phyloP scores from a whole-genome alignment of 1,284 basidiomycete genomes.

The Gomphus sp. region DNA sequence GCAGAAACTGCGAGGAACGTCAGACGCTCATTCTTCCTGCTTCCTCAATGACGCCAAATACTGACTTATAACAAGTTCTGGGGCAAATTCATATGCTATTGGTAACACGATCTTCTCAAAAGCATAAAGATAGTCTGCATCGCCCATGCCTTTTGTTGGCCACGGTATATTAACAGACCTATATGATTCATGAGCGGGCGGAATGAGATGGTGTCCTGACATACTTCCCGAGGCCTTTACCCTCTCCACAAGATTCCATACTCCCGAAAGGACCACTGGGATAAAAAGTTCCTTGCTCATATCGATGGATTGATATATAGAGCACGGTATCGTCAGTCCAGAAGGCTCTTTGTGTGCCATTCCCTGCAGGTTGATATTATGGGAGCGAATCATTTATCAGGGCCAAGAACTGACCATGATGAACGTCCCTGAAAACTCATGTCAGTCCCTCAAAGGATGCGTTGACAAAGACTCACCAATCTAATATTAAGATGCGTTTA shows the following conservation, averaged over 20 bases:
- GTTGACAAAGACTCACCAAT: constrained; percentile 64
- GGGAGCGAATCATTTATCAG: constrained; percentile 8
- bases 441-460: constrained; percentile 9
- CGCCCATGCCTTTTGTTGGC: constrained; percentile 82
- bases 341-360: constrained; percentile 95
- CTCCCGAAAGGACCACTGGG: constrained; percentile 87
- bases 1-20: constrained; percentile 67
- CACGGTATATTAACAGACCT: constrained; percentile 96
- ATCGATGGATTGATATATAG: constrained; percentile 96
- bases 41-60: constrained; percentile 7
- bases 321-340: constrained; percentile 85
- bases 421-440: constrained; percentile 73
- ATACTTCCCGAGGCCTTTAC: constrained; percentile 75
- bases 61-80: constrained; percentile 93
- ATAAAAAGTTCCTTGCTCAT: constrained; percentile 88
- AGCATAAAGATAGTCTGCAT: constrained; percentile 94
- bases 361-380: constrained; percentile 45
- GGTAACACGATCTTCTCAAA: constrained; percentile 97
- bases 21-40: not conserved
- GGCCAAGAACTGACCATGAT: constrained; percentile 64
- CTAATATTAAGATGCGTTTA: constrained; percentile 84
- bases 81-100: constrained; percentile 92
- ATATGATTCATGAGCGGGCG: constrained; percentile 13
- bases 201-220: constrained; percentile 24
- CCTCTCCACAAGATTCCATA: constrained; percentile 79